Evolutionary conservation across 1,139 yeast genomes (phyloP), one percentile per base, ranked within the genome.

Genomic region (Debaryomyces coudertii): DNA sequence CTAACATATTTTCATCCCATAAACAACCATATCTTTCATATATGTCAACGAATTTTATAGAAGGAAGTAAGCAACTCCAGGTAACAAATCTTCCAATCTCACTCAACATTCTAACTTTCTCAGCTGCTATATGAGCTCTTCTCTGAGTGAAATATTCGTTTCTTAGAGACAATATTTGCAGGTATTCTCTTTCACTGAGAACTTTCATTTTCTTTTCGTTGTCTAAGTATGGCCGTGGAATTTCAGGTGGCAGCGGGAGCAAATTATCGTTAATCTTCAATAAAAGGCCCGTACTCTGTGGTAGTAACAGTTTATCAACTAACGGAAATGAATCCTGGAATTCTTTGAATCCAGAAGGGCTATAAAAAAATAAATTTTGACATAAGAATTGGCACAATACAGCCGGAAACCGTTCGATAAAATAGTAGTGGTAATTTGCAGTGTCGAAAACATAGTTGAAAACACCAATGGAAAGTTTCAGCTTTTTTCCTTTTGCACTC

Each of bases 161-260:
- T 34, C 76, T 54, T 6, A 61, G 50, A 0, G 64, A 58, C 7
- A 68, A 47, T 0, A 60, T 68, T 22, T 52, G 47, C 18, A 63
- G 66, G 2, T 68, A 58, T 45, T 69, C 72, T 37, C 56, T 58
- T 38, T 67, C 62, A 1, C 61, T 62, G 0, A 81, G 81, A 5
- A 65, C 61, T 7, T 63, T 62, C 2, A 76, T 54, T 27, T 57
- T 61, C 40, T 68, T 70, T 36, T 73, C 71, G 2, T 67, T 68
- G 46, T 71, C 71, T 42, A 76, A 55, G 48, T 63, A 75, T 0
- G 80, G 79, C 37, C 61, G 63, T 1, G 81, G 81, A 7, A 73
- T 50, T 7, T 63, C 67, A 3, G 77, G 72, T 23, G 79, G 78
- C 18, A 62, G 51, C 2, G 52, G 44, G 2, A 56, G 41, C 7